Evolutionary conservation across 805 yeast species (phyloP), one percentile per base, ranked within the genome.

Genomic region (Candida railenensis): DNA sequence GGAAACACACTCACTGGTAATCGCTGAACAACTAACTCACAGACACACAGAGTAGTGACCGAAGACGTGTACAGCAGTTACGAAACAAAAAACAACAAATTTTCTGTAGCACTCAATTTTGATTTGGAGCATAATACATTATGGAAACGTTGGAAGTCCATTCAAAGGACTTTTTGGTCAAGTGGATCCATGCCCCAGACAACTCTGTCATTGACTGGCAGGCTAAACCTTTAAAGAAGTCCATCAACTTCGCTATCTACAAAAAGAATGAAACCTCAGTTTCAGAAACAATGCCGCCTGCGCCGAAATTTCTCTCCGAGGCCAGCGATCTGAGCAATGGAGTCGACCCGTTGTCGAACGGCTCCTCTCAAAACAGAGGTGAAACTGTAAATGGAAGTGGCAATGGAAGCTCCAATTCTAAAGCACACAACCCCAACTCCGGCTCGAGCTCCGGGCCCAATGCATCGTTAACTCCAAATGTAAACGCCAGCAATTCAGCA

Each of bases 141-240:
- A 88, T 90, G 97, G 98, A 92, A 66, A 83, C 90, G 2, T 78
- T 94, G 42, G 97, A 92, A 65, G 82, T 94, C 20, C 96, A 91
- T 56, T 83, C 95, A 42, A 87, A 89, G 63, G 86, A 94, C 47
- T 92, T 88, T 58, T 81, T 90, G 51, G 87, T 91, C 58, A 89
- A 92, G 56, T 94, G 98, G 98, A 82, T 91, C 45, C 79, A 82
- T 51, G 87, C 87, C 4, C 85, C 87, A 0, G 85, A 81, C 34
- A 78, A 82, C 48, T 77, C 84, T 25, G 63, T 74, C 16, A 78
- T 92, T 38, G 79, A 79, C 50, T 92, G 94, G 87, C 91, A 86
- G 59, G 76, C 90, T 44, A 85, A 83, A 56, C 97, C 98, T 1
- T 63, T 85, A 46, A 71, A 68, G 48, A 67, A 62, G 50, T 70